phyloP scores from a whole-genome alignment of 2,329 filamentous ascomycete genomes.

The Fusarium guadeloupense region DNA sequence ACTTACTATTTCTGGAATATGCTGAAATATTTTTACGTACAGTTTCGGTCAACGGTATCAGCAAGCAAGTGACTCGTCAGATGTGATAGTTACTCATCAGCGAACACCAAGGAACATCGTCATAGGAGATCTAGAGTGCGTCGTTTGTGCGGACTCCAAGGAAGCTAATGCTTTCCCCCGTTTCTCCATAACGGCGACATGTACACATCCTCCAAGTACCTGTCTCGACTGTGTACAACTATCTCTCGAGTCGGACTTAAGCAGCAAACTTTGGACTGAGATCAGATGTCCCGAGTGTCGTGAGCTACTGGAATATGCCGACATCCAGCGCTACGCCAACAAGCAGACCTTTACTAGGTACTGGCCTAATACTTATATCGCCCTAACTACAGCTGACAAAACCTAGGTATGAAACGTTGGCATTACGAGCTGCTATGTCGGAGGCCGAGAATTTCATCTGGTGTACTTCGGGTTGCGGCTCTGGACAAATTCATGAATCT shows the following conservation, averaged over 20 bases:
- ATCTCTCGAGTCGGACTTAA: conserved; percentile 49
- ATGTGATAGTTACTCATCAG: conserved; percentile 46
- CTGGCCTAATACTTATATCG: not conserved
- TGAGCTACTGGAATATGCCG: conserved; percentile 52
- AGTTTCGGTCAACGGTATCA: conserved; percentile 51
- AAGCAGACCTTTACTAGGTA: conserved; percentile 55
- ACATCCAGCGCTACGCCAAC: conserved; percentile 58
- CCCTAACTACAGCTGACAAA: conserved; percentile 1
- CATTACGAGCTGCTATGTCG: conserved; percentile 55
- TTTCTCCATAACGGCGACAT: conserved; percentile 46
- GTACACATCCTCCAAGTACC: conserved; percentile 46
- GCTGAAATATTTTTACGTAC: conserved; percentile 5
- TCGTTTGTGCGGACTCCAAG: conserved; percentile 51
- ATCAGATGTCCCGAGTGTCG: conserved; percentile 64
- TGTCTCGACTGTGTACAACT: conserved; percentile 50
- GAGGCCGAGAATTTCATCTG: conserved; percentile 59
- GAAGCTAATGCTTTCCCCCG: conserved; percentile 44
- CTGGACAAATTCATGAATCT: conserved; percentile 61
- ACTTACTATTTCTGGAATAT: conserved; percentile 1
- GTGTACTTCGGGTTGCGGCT: conserved; percentile 62
- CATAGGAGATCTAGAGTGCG: conserved; percentile 45
- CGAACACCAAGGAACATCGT: conserved; percentile 38
- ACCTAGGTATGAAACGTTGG: conserved; percentile 54
- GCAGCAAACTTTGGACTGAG: conserved; percentile 52
- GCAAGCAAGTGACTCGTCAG: conserved; percentile 35